These are phyloP conservation scores for Raphanus raphanistrum DNA, from an alignment of 345 rosid genomes.

Conservation along the genomic window DNA sequence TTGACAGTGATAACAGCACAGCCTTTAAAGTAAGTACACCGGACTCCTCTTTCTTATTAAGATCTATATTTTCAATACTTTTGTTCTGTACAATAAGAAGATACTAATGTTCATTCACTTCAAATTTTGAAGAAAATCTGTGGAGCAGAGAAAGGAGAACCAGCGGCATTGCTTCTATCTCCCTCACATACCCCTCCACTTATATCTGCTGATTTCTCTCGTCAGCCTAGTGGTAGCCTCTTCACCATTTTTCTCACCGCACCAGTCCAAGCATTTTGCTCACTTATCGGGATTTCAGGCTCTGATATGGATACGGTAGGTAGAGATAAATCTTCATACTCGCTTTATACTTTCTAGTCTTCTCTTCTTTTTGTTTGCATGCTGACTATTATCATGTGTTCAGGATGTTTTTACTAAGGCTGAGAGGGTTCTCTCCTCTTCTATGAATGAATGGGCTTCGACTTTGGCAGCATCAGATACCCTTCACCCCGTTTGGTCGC, in stretches of 20 bases:
- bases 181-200: constrained; percentile 59
- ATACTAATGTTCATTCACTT: not conserved
- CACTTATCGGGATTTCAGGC: constrained; percentile 67
- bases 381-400: constrained; percentile 29
- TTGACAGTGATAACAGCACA: constrained; percentile 77
- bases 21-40: constrained; percentile 61
- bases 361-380: constrained; percentile 6
- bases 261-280: constrained; percentile 86
- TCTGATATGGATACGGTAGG: constrained; percentile 76
- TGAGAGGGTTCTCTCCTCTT: constrained; percentile 70
- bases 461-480: constrained; percentile 64
- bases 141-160: constrained; percentile 96
- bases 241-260: constrained; percentile 85
- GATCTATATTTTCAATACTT: constrained; percentile 14
- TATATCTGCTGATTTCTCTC: constrained; percentile 55
- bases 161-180: constrained; percentile 86
- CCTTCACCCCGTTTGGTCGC: constrained; percentile 90
- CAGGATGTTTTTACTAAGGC: constrained; percentile 64
- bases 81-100: not conserved
- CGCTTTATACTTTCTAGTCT: constrained; percentile 8
- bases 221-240: constrained; percentile 70
- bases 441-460: constrained; percentile 77
- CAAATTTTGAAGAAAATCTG: constrained; percentile 50
- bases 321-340: constrained; percentile 24
- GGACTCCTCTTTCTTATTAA: constrained; percentile 20